phyloP scores from a whole-genome alignment of 2,329 filamentous ascomycete genomes.

The Epicoccum nigrum region DNA sequence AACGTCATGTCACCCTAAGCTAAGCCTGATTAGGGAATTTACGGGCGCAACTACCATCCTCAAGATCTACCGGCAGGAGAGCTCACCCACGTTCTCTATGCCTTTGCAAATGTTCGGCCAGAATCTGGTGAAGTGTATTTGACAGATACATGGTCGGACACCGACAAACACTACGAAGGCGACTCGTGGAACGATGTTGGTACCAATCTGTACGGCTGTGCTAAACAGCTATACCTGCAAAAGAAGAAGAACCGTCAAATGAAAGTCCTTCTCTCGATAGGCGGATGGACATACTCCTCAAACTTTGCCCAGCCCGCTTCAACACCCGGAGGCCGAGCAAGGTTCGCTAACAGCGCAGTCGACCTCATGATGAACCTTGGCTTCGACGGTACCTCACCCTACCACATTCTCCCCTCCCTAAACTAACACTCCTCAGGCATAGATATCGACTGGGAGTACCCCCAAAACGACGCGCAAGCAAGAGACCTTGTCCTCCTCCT shows the following conservation, averaged over 20 bases:
- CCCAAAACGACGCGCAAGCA: conserved; percentile 38
- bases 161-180: conserved; percentile 45
- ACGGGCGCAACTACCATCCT: conserved; percentile 46
- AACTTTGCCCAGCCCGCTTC: conserved; percentile 44
- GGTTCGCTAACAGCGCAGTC: conserved; percentile 44
- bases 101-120: conserved; percentile 47
- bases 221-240: conserved; percentile 45
- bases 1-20: conserved; percentile 9
- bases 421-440: conserved; percentile 26
- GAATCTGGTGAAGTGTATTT: conserved; percentile 48
- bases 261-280: conserved; percentile 47
- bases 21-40: conserved; percentile 41
- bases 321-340: conserved; percentile 36
- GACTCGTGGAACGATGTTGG: conserved; percentile 50
- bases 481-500: conserved; percentile 44
- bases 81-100: conserved; percentile 48
- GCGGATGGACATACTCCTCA: conserved; percentile 48
- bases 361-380: conserved; percentile 42
- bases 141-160: conserved; percentile 47
- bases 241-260: conserved; percentile 48
- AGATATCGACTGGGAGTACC: conserved; percentile 49
- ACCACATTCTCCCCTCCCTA: too few species aligned
- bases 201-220: conserved; percentile 47
- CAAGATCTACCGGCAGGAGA: conserved; percentile 42
- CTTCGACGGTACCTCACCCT: conserved; percentile 38